Evolutionary conservation across 805 yeast genomes (phyloP).

Genomic region (Yarrowia osloensis): DNA sequence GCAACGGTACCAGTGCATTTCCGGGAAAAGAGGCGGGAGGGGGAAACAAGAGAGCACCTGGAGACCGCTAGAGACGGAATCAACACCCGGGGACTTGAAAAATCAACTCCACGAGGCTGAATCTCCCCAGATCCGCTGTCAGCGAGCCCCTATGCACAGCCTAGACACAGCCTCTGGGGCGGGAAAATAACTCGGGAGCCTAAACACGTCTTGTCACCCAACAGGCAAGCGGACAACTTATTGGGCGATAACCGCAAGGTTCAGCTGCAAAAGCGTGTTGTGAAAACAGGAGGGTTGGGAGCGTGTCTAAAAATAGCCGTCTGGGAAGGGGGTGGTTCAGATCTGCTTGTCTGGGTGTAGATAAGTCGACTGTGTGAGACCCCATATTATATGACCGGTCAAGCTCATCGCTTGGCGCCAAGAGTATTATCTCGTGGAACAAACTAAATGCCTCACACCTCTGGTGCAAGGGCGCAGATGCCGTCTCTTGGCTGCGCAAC

Average conservation of each 20-base stretch:
- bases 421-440: neutral
- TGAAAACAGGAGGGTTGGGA: slow-evolving; percentile 1
- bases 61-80: neutral
- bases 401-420: neutral
- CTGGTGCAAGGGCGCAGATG: slow-evolving; percentile 11
- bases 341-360: neutral
- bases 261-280: slow-evolving; percentile 5
- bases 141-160: neutral
- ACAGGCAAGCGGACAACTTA: neutral
- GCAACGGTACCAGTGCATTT: slow-evolving; percentile 18
- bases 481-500: slow-evolving; percentile 8
- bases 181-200: slow-evolving; percentile 22
- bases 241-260: neutral
- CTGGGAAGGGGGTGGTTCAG: no score
- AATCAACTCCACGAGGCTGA: neutral
- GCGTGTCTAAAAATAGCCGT: neutral
- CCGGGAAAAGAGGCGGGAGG: neutral
- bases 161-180: slow-evolving; percentile 16
- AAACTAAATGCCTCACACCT: slow-evolving; percentile 7
- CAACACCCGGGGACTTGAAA: neutral
- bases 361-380: no score
- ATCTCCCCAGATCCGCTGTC: no score
- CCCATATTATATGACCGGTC: neutral
- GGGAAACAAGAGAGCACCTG: neutral
- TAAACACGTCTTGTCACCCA: slow-evolving; percentile 17